Evolutionary conservation across 495 filamentous ascomycete species (phyloP), one percentile per base, ranked within the genome.

Genomic region (Barbatosphaeria neglecta): DNA sequence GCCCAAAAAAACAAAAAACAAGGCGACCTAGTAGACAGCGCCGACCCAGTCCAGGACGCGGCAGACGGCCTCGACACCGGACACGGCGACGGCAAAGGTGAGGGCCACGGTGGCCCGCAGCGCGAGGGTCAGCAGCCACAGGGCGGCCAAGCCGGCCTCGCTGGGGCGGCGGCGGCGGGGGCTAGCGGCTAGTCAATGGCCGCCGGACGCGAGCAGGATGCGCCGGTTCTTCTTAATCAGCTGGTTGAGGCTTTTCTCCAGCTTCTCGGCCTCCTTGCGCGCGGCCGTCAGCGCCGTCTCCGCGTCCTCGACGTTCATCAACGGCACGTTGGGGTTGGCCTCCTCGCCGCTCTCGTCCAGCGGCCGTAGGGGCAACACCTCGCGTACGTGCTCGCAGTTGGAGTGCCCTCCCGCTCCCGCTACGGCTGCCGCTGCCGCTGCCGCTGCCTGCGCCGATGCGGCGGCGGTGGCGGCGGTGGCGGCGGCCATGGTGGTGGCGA

Each of bases 231-330:
- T 79, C 53, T 78, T 78, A 46, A 82, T 65, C 28, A 83, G 45
- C 44, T 70, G 66, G 49, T 70, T 72, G 18, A 85, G 56, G 51
- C 68, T 79, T 70, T 84, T 87, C 61, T 87, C 84, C 8, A 86
- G 56, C 46, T 59, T 72, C 44, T 88, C 84, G 27, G 78, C 72
- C 54, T 87, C 82, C 67, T 80, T 84, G 50, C 72, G 71, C n/a
- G 75, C 70, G 10, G 59, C 54, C 16, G 66, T 47, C 52, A 83
- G 65, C 25, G 70, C 76, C 45, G 62, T 64, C 62, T 87, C 82
- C 5, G 77, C 73, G 23, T 84, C 82, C 43, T 80, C 72, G 6
- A 83, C 63, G 23, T 61, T 71, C 59, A 80, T 67, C 11, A 76
- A 55, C 9, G 66, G 66, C 31, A 72, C 65, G 35, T 62, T 75